Base-by-base conservation (phyloP, 768 basidiomycete species). In the Chiua virens region DNA sequence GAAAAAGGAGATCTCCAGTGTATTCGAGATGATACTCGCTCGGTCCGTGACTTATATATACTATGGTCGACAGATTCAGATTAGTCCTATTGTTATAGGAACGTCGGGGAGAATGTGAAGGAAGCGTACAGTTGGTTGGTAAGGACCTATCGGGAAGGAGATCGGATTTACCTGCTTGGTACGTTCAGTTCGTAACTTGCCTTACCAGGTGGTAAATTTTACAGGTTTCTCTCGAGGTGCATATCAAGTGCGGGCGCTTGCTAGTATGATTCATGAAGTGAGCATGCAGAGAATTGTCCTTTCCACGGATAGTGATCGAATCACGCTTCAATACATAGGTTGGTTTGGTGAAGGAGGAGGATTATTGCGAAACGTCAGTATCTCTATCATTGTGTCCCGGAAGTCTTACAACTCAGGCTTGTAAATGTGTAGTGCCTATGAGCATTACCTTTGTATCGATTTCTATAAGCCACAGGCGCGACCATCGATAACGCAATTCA, bases 211-310 rank as follows among this genome's bases (percentile, higher is more conserved):
- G n/a, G 5, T 22, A 27, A 34, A n/a, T 23, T 2, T 47, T 21
- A 1, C 39, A 73, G 73, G 73, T 3, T 73, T 74, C 41, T 74
- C 72, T 23, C 66, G 73, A 15, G 73, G 73, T 1, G 73, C 73
- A 7, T 74, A 71, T 46, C 71, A 72, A 60, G 69, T 63, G 4
- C 70, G 73, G 3, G 59, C 54, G 0, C 30, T 74, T 5, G 67
- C 73, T 3, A 73, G 54, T 11, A 71, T 72, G 72, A 71, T 21
- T 15, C 32, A 32, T 2, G 65, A 57, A 46, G 74, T 68, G n/a
- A 34, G 30, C 8, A 15, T 4, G 1, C 6, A 4, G 5, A 15
- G 11, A 15, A n/a, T 7, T 8, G 5, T 27, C 5, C 8, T 32
- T 4, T n/a, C 8, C 17, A 40, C 22, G 7, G 5, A 8, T 4